phyloP scores from a whole-genome alignment of 2,329 filamentous ascomycete species.

The Alternaria ethzedia region DNA sequence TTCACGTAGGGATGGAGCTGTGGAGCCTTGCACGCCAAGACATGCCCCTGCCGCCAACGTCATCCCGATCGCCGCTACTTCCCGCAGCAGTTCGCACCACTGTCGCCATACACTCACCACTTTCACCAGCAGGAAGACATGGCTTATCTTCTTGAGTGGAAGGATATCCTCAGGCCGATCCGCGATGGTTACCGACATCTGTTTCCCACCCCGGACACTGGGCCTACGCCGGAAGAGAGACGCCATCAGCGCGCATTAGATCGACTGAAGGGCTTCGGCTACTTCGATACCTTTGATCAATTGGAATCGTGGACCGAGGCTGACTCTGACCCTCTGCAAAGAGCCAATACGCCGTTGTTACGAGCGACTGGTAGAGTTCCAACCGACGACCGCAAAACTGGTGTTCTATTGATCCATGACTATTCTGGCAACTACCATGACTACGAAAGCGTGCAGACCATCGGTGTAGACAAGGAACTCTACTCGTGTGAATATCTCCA shows the following conservation, averaged over 20 bases:
- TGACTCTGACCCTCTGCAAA: constrained; percentile 45
- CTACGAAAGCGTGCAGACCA: constrained; percentile 48
- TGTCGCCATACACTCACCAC: background rate
- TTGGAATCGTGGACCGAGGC: constrained; percentile 42
- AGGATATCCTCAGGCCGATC: constrained; percentile 49
- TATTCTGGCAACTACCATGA: constrained; percentile 54
- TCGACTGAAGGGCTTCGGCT: constrained; percentile 48
- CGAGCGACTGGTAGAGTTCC: constrained; percentile 13
- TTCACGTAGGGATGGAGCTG: constrained; percentile 28
- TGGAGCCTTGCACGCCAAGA: constrained; percentile 43
- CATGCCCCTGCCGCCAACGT: constrained; percentile 26
- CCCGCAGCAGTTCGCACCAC: constrained; percentile 8
- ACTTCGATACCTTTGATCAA: constrained; percentile 52
- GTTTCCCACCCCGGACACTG: constrained; percentile 43
- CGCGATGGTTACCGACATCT: constrained; percentile 48
- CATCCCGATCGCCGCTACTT: constrained; percentile 21
- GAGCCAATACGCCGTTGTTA: constrained; percentile 49
- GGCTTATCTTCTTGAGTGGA: constrained; percentile 42
- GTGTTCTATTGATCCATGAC: constrained; percentile 48
- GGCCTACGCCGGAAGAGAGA: constrained; percentile 44
- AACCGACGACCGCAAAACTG: constrained; percentile 18
- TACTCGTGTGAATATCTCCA: constrained; percentile 55
- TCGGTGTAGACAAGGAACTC: constrained; percentile 33
- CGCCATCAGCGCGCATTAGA: constrained; percentile 38
- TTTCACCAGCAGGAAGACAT: constrained; percentile 9